These are phyloP conservation scores for Multifurca ochricompacta DNA, from an alignment of 768 basidiomycete genomes.

Conservation along the genomic window DNA sequence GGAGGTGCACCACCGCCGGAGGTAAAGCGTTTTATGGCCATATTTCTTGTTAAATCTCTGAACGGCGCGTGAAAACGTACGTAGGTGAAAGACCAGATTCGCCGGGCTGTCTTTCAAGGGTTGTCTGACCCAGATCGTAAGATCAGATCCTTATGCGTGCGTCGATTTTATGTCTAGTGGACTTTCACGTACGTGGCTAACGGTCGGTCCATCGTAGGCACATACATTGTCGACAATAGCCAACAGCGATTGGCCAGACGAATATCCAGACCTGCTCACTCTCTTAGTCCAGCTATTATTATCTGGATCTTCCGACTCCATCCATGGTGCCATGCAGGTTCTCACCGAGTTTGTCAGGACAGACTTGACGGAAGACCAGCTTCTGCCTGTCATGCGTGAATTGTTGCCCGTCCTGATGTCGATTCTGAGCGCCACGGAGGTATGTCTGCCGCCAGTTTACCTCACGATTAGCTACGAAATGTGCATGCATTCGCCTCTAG, in stretches of 20 bases:
- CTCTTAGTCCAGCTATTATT: constrained; percentile 71
- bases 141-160: constrained; percentile 75
- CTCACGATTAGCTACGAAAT: neutral
- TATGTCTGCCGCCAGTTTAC: constrained; percentile 26
- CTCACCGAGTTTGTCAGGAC: constrained; percentile 91
- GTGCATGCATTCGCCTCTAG: constrained; percentile 26
- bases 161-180: constrained; percentile 27
- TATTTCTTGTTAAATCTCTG: constrained; percentile 9
- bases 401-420: constrained; percentile 77
- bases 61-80: constrained; percentile 3
- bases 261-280: constrained; percentile 82
- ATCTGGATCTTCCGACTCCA: constrained; percentile 60
- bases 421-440: constrained; percentile 73
- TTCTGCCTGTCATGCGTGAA: constrained; percentile 83
- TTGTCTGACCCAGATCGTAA: constrained; percentile 82
- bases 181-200: neutral
- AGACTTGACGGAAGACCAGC: constrained; percentile 91
- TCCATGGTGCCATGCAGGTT: constrained; percentile 95
- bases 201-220: constrained; percentile 43
- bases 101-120: constrained; percentile 68
- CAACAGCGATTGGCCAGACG: constrained; percentile 92
- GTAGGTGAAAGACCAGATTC: constrained; percentile 74
- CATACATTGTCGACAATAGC: constrained; percentile 84
- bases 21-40: constrained; percentile 32
- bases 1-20: constrained; percentile 66